These are phyloP conservation scores for Podaxis pistillaris DNA, from an alignment of 768 basidiomycete genomes.

Conservation along the genomic window DNA sequence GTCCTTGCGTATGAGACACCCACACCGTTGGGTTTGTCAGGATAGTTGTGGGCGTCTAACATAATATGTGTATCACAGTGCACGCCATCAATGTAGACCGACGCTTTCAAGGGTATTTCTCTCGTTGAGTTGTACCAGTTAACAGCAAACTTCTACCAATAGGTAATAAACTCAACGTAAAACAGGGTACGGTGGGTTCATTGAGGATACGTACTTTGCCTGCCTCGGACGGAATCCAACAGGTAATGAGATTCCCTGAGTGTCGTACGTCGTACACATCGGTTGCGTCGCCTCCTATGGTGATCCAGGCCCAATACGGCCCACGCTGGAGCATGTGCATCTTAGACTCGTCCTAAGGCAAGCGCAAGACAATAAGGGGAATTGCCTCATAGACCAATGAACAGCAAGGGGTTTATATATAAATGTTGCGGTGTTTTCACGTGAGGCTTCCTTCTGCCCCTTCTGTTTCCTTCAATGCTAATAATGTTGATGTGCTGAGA, in stretches of 20 bases:
- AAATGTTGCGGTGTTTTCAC: neutral
- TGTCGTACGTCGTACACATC: conserved; percentile 13
- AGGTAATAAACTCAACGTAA: neutral
- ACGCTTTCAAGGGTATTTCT: conserved; percentile 21
- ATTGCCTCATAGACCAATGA: neutral
- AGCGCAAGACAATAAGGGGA: neutral
- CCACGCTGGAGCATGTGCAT: conserved; percentile 17
- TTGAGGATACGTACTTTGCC: conserved; percentile 19
- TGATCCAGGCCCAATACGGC: conserved; percentile 19
- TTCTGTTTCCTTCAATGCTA: neutral
- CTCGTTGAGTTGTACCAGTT: conserved; percentile 26
- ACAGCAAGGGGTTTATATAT: neutral
- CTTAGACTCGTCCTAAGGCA: neutral
- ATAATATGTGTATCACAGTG: conserved; percentile 27
- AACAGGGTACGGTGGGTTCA: neutral
- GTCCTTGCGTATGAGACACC: conserved; percentile 28
- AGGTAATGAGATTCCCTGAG: conserved; percentile 17
- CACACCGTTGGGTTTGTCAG: conserved; percentile 22
- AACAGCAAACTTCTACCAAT: conserved; percentile 24
- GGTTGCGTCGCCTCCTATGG: conserved; percentile 15
- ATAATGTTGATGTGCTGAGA: neutral
- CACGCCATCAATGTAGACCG: conserved; percentile 24
- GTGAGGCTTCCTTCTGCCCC: neutral
- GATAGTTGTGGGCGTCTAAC: conserved; percentile 22
- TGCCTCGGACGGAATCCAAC: conserved; percentile 24